Evolutionary conservation across 2,329 filamentous ascomycete genomes (phyloP).

Genomic region (Pseudogymnoascus sp.): DNA sequence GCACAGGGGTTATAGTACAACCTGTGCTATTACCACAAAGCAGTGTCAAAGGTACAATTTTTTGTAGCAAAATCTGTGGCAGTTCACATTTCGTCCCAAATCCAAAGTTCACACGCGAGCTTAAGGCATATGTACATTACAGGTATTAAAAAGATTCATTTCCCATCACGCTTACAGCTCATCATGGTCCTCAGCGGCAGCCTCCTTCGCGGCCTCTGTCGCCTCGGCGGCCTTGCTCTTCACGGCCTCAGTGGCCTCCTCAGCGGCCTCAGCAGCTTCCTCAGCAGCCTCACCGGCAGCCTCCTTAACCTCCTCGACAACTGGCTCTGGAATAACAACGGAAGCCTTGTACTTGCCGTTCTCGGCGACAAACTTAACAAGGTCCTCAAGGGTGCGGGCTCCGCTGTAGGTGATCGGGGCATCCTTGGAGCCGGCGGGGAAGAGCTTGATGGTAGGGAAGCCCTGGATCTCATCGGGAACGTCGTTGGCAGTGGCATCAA

Average conservation of each 20-base stretch:
- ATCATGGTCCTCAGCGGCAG: constrained; percentile 48
- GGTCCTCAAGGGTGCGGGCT: constrained; percentile 81
- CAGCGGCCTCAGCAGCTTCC: constrained; percentile 36
- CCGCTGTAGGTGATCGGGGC: constrained; percentile 81
- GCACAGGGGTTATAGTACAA: not conserved
- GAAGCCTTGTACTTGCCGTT: constrained; percentile 84
- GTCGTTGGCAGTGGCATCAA: constrained; percentile 93
- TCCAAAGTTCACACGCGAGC: constrained; percentile 1
- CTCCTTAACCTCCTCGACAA: constrained; percentile 44
- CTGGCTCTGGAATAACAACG: constrained; percentile 49
- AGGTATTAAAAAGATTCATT: constrained; percentile 7
- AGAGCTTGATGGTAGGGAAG: constrained; percentile 99
- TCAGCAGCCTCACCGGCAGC: constrained; percentile 33
- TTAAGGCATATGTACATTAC: not conserved
- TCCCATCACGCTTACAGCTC: constrained; percentile 57
- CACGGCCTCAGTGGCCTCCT: constrained; percentile 40
- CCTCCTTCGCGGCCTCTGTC: constrained; percentile 33
- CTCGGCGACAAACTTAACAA: constrained; percentile 87
- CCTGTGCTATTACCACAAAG: not conserved
- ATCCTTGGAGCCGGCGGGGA: constrained; percentile 81
- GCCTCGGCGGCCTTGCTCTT: constrained; percentile 40
- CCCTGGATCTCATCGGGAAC: constrained; percentile 94
- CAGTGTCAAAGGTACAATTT: not conserved
- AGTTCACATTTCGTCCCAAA: not conserved
- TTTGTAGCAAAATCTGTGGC: not conserved